Base-by-base conservation (phyloP, 169 alveolate genomes). In the Ichthyophthirius multifiliis region DNA sequence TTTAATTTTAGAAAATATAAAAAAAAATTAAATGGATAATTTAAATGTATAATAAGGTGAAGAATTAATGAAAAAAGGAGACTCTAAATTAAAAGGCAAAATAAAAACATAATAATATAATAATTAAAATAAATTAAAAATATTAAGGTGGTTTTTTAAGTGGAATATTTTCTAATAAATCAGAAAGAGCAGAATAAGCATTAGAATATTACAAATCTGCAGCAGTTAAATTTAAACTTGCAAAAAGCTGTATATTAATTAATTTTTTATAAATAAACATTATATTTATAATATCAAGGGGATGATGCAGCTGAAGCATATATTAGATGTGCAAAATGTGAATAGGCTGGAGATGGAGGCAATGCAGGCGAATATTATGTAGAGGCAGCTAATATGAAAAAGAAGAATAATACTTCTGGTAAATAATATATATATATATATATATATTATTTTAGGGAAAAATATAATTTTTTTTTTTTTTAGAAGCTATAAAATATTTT, bases 261-360 rank as follows among this genome's bases (percentile, higher is more conserved):
- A 55, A 23, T 27, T 18, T 15, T 55, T 55, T 4, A 20, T 6
- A 23, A 23, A 10, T 10, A 10, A 4, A 3, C 2, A 2, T 12
- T 18, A 23, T 23, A 55, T 10, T 27, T 10, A 27, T 55, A 55
- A 10, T 55, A 7, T 55, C 18, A 27, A 55, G 71, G 71, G 71
- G 71, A 55, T 27, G 71, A 55, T 12, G 71, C 71, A 3, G 71
- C 71, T 55, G 71, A 55, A 55, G 71, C 71, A 3, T 55, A 55
- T 55, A 16, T 55, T 55, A 55, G 13, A n/a, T 55, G 71, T 7
- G 71, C 71, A 23, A 55, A 23, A 55, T 55, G 71, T 23, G 71
- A 55, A 55, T 34, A 55, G 31, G 71, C 71, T 15, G 31, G 71
- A 6, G 71, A 55, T 7, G 71, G 71, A 3, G 31, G 43, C 18